Conservation (phyloP, 495 filamentous ascomycete genomes). For the Xylaria telfairii region DNA sequence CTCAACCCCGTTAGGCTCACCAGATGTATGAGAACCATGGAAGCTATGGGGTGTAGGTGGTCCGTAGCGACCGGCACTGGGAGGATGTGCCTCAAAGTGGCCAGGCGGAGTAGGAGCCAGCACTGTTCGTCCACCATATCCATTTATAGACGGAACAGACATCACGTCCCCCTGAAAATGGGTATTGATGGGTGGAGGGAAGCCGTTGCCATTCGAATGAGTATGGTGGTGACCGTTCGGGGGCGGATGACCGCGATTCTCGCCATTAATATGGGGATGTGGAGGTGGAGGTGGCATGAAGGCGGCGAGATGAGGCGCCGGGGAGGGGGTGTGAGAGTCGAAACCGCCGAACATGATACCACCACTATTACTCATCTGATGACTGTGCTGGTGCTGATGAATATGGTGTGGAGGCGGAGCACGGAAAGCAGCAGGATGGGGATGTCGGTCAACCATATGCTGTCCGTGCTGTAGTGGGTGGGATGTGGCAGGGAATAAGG, state of each 20-base stretch:
- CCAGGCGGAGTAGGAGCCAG: slow-evolving; percentile 42
- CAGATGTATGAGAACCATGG: slow-evolving; percentile 59
- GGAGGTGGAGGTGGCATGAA: slow-evolving; percentile 47
- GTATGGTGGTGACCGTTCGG: slow-evolving; percentile 40
- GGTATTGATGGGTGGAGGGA: slow-evolving; percentile 42
- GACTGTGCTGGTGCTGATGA: slow-evolving; percentile 40
- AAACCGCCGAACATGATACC: slow-evolving; percentile 50
- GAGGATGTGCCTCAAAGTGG: slow-evolving; percentile 47
- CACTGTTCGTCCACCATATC: slow-evolving; percentile 38
- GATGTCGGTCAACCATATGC: slow-evolving; percentile 28
- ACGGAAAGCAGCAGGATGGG: slow-evolving; percentile 29
- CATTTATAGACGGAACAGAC: slow-evolving; percentile 29
- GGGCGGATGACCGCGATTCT: slow-evolving; percentile 38
- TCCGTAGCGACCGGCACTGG: slow-evolving; percentile 44
- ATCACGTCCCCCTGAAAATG: slow-evolving; percentile 35
- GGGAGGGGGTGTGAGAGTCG: slow-evolving; percentile 57
- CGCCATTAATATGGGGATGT: slow-evolving; percentile 40
- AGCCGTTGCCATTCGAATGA: slow-evolving; percentile 38
- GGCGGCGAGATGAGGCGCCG: slow-evolving; percentile 46
- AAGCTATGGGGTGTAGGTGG: slow-evolving; percentile 60
- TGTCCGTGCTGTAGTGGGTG: slow-evolving; percentile 28
- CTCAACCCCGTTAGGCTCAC: slow-evolving; percentile 44
- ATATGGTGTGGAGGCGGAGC: slow-evolving; percentile 28
- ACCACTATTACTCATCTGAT: slow-evolving; percentile 51
- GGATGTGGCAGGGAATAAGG: slow-evolving; percentile 24